Evolutionary conservation across 768 basidiomycete species (phyloP), one percentile per base, ranked within the genome.

Genomic region (Terana coerulea): DNA sequence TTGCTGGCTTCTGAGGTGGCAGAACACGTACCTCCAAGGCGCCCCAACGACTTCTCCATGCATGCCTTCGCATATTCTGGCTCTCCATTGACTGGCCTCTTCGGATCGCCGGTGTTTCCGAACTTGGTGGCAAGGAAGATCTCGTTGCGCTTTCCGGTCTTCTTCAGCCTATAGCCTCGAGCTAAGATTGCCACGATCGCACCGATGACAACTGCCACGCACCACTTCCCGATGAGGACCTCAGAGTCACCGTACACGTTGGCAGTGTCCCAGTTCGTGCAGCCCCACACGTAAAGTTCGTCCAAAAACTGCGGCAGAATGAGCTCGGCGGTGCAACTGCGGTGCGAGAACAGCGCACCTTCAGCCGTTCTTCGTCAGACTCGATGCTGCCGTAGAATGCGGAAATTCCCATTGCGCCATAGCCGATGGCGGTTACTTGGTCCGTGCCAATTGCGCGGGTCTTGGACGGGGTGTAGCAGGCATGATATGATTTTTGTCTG

Each of bases 351-450:
- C n/a, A n/a, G n/a, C 61, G 10, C 37, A 82, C 81, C 74, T 77
- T 76, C 56, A 85, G 74, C 1, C 80, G 71, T 48, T 83, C 79
- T 56, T 84, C 81, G 49, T 86, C 83, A 2, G 70, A 48, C 10
- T 67, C 68, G 1, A 64, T 59, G 3, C 57, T 51, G 17, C 81
- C 81, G 51, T 81, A 81, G 39, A 60, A 69, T 0, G 66, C 69
- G 11, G 75, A 75, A 14, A 84, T 59, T 9, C 79, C 80, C 83
- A 84, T 84, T 3, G 75, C 67, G 3, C 84, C 84, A 55, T 78
- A 83, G 5, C 83, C 82, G 11, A 86, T 73, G 14, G 76, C 75
- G 8, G 75, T 69, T 3, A 81, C 75, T 11, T 69, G 49, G 25
- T 69, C 61, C 15, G 68, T 61, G 24, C 78, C 78, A 30, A 85